Evolutionary conservation across 2,329 filamentous ascomycete genomes (phyloP).

Genomic region (Torrubiella hemipterigena): DNA sequence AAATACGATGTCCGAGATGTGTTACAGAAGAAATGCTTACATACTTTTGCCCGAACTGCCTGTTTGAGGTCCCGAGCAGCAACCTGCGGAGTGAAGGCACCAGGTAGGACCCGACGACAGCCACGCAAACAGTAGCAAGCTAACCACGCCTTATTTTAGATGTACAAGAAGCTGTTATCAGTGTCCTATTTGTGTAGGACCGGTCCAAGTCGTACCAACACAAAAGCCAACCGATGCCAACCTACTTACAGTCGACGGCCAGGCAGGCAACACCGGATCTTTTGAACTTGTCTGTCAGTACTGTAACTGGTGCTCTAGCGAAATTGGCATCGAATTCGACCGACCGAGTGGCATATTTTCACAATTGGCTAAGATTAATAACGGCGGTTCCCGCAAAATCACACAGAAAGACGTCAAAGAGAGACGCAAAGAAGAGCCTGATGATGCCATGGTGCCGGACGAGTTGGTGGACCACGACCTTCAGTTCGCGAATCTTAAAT

Average conservation of each 20-base stretch:
- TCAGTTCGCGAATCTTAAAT: conserved; percentile 61
- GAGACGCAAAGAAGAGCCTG: conserved; percentile 33
- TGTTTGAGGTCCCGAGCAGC: conserved; percentile 92
- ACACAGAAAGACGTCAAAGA: conserved; percentile 39
- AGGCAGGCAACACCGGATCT: conserved; percentile 30
- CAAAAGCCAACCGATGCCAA: conserved; percentile 40
- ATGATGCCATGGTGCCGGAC: conserved; percentile 24
- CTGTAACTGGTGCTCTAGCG: conserved; percentile 84
- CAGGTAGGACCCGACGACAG: conserved; percentile 58
- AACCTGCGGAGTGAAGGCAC: conserved; percentile 89
- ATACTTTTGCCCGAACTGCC: conserved; percentile 88
- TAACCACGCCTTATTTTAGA: conserved; percentile 31
- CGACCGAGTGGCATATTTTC: conserved; percentile 76
- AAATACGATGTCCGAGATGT: conserved; percentile 88
- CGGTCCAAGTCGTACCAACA: conserved; percentile 62
- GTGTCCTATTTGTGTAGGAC: conserved; percentile 78
- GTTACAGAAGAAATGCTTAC: conserved; percentile 88
- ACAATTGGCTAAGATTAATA: conserved; percentile 63
- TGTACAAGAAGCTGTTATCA: conserved; percentile 94
- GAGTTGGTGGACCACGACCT: conserved; percentile 49
- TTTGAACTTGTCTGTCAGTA: conserved; percentile 80
- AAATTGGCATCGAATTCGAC: conserved; percentile 83
- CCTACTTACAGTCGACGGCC: conserved; percentile 29
- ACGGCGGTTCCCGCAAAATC: conserved; percentile 41
- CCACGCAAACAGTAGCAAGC: no score